Evolutionary conservation across 768 basidiomycete species (phyloP).

Genomic region (Leccinum aurantiacum): DNA sequence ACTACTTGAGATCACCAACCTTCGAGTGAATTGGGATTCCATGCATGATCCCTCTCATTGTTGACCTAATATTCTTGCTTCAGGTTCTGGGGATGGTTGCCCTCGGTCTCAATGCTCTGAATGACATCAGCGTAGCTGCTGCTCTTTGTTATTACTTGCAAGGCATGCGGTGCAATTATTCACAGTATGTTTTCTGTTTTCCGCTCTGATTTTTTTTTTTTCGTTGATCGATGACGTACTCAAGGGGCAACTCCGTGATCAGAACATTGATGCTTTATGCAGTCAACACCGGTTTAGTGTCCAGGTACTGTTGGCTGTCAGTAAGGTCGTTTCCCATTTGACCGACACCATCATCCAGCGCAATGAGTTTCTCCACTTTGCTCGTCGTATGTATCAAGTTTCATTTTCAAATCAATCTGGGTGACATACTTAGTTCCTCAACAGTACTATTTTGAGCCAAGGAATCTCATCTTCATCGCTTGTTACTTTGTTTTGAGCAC

Average conservation of each 20-base stretch:
- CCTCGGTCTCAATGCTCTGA: constrained; percentile 47
- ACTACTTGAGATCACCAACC: constrained; percentile 40
- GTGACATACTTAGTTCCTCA: not conserved
- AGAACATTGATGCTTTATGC: constrained; percentile 58
- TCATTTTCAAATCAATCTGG: not conserved
- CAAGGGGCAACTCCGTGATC: constrained; percentile 56
- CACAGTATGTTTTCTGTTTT: constrained; percentile 33
- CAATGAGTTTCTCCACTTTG: constrained; percentile 46
- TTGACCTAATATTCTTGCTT: constrained; percentile 1
- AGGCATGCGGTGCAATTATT: constrained; percentile 49
- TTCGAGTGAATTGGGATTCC: constrained; percentile 41
- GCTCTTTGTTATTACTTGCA: constrained; percentile 57
- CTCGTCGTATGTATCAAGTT: constrained; percentile 45
- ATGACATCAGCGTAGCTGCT: constrained; percentile 52
- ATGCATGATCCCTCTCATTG: not conserved
- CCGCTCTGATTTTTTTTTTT: not conserved
- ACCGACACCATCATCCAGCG: constrained; percentile 16
- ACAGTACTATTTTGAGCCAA: constrained; percentile 56
- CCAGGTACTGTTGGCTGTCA: constrained; percentile 42
- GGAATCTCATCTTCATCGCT: constrained; percentile 58
- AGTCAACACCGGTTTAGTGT: constrained; percentile 60
- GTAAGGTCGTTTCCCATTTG: not conserved
- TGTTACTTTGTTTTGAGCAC: constrained; percentile 68
- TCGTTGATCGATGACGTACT: not conserved
- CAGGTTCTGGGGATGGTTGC: constrained; percentile 49